phyloP scores from a whole-genome alignment of 2,329 filamentous ascomycete species.

The Cladorrhinum sp. region DNA sequence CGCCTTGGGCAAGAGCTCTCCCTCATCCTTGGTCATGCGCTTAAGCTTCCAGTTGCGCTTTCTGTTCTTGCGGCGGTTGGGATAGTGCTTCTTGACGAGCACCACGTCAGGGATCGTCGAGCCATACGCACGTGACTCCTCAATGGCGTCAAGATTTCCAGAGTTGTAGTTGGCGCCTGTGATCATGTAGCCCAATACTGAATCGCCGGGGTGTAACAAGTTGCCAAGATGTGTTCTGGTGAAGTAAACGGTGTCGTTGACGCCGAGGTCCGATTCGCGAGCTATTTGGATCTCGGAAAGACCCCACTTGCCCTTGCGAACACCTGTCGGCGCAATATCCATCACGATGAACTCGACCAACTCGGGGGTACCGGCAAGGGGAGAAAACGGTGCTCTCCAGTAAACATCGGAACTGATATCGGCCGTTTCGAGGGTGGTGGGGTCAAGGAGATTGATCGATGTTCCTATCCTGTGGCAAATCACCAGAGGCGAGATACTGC shows the following conservation, averaged over 20 bases:
- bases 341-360: constrained; percentile 91
- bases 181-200: constrained; percentile 90
- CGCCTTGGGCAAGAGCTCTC: constrained; percentile 81
- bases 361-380: constrained; percentile 78
- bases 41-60: constrained; percentile 89
- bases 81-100: constrained; percentile 95
- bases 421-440: constrained; percentile 83
- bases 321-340: constrained; percentile 80
- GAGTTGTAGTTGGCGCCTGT: constrained; percentile 93
- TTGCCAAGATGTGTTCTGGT: constrained; percentile 85
- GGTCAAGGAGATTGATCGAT: constrained; percentile 83
- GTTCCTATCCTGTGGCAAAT: constrained; percentile 89
- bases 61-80: constrained; percentile 73
- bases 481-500: constrained; percentile 83
- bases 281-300: constrained; percentile 87
- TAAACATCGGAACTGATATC: constrained; percentile 81
- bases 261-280: constrained; percentile 78
- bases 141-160: constrained; percentile 75
- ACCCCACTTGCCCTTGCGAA: constrained; percentile 74
- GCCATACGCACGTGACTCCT: constrained; percentile 71
- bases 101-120: constrained; percentile 86
- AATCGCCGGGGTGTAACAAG: constrained; percentile 83
- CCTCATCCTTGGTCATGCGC: constrained; percentile 87
- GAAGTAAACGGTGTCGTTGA: constrained; percentile 85
- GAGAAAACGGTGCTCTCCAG: constrained; percentile 84